phyloP scores from a whole-genome alignment of 164 flowering plant genomes.

The Stephania cephalantha region DNA sequence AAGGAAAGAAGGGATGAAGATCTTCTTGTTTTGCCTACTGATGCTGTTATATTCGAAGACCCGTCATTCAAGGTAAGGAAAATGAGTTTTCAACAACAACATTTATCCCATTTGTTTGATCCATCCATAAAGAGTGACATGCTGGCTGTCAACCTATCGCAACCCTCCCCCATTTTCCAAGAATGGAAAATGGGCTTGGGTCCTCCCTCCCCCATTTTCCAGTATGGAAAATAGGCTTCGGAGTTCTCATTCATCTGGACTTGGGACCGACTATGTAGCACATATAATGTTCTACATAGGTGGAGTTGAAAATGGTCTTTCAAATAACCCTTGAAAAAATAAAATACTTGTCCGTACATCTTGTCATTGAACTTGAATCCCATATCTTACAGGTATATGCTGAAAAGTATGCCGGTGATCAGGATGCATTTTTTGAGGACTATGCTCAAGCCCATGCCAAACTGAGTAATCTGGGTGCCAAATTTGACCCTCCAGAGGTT shows the following conservation, averaged over 20 bases:
- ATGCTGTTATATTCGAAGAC: conserved; percentile 92
- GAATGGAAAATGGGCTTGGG: too few relatives aligned
- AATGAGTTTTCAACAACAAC: neutral
- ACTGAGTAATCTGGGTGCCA: conserved; percentile 94
- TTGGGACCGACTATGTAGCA: too few relatives aligned
- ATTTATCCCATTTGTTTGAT: too few relatives aligned
- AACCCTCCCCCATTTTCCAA: too few relatives aligned
- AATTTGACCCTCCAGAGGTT: conserved; percentile 97
- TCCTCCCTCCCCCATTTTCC: too few relatives aligned
- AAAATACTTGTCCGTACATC: neutral
- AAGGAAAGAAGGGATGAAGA: conserved; percentile 84
- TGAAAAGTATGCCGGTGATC: conserved; percentile 88
- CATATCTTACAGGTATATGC: conserved; percentile 56
- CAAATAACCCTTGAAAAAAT: neutral
- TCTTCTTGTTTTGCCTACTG: conserved; percentile 89
- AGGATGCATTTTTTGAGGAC: conserved; percentile 87
- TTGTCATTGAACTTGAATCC: conserved; percentile 1
- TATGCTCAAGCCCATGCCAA: conserved; percentile 99
- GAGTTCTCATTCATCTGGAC: too few relatives aligned
- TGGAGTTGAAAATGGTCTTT: too few relatives aligned
- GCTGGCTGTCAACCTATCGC: too few relatives aligned
- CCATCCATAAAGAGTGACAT: too few relatives aligned
- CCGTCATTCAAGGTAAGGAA: conserved; percentile 77
- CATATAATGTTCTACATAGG: too few relatives aligned
- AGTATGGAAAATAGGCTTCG: too few relatives aligned